These are phyloP conservation scores for Yarrowia alimentaria DNA, from an alignment of 805 yeast species.

Conservation along the genomic window DNA sequence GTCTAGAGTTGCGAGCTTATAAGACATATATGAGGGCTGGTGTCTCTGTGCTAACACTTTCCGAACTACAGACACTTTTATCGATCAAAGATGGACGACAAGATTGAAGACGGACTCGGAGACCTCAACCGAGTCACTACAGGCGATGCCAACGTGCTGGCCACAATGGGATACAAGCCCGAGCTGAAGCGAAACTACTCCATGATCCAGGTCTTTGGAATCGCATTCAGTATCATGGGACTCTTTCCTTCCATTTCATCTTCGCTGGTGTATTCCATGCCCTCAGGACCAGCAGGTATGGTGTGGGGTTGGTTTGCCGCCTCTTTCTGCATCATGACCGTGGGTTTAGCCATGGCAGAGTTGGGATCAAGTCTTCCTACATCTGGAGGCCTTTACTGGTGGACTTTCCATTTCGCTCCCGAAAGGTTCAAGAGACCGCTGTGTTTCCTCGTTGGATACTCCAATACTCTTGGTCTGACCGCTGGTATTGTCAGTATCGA, in stretches of 20 bases:
- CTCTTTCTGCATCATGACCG: slow-evolving; percentile 51
- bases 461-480: slow-evolving; percentile 64
- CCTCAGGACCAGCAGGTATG: slow-evolving; percentile 63
- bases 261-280: slow-evolving; percentile 51
- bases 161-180: slow-evolving; percentile 58
- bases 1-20: neutral
- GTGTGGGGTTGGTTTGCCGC: slow-evolving; percentile 74
- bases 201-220: slow-evolving; percentile 64
- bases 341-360: slow-evolving; percentile 67
- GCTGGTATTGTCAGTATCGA: slow-evolving; percentile 66
- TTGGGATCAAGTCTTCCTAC: slow-evolving; percentile 70
- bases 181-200: slow-evolving; percentile 62
- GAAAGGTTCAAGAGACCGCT: slow-evolving; percentile 49
- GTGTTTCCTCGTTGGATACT: slow-evolving; percentile 62
- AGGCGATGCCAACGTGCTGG: slow-evolving; percentile 19
- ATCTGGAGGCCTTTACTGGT: slow-evolving; percentile 69
- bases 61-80: too few relatives aligned
- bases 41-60: too few relatives aligned
- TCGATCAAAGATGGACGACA: neutral
- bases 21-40: too few relatives aligned
- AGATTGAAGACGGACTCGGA: slow-evolving; percentile 9
- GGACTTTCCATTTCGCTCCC: slow-evolving; percentile 69
- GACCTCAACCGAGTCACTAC: neutral
- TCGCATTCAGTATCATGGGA: slow-evolving; percentile 73
- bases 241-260: slow-evolving; percentile 59